These are phyloP conservation scores for Teunomyces lycoperdinae DNA, from an alignment of 805 yeast genomes.

Conservation along the genomic window DNA sequence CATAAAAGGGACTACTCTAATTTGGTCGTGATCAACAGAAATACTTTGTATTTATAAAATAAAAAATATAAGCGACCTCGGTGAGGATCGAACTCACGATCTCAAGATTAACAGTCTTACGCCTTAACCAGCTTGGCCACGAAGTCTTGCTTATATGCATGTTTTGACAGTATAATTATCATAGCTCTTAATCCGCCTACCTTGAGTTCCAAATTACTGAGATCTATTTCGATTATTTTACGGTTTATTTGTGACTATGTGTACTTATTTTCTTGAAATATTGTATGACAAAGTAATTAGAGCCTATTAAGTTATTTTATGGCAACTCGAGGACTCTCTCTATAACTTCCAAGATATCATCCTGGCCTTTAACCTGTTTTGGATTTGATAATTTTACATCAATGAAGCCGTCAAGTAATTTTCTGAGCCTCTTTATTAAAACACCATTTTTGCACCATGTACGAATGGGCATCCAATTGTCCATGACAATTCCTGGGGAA, in stretches of 20 bases:
- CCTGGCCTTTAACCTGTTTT: constrained; percentile 8
- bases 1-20: too few species aligned
- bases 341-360: constrained; percentile 7
- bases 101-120: constrained; percentile 19
- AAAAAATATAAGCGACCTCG: constrained; percentile 9
- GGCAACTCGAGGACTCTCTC: constrained; percentile 7
- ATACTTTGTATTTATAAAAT: too few species aligned
- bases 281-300: too few species aligned
- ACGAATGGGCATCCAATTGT: constrained; percentile 83
- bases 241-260: not conserved
- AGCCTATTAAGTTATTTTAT: not conserved
- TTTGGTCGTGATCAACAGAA: too few species aligned
- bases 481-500: constrained; percentile 82
- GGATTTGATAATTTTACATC: constrained; percentile 52
- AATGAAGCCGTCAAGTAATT: constrained; percentile 64
- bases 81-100: constrained; percentile 19
- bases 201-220: too few species aligned
- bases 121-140: constrained; percentile 17
- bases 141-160: constrained; percentile 10
- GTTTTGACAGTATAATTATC: not conserved
- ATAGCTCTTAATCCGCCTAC: not conserved
- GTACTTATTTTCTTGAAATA: not conserved
- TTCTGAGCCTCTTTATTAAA: constrained; percentile 65
- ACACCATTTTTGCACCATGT: constrained; percentile 97
- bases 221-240: not conserved